Conservation (phyloP, 1,139 yeast genomes). For the Protomyces arabidopsidicola region DNA sequence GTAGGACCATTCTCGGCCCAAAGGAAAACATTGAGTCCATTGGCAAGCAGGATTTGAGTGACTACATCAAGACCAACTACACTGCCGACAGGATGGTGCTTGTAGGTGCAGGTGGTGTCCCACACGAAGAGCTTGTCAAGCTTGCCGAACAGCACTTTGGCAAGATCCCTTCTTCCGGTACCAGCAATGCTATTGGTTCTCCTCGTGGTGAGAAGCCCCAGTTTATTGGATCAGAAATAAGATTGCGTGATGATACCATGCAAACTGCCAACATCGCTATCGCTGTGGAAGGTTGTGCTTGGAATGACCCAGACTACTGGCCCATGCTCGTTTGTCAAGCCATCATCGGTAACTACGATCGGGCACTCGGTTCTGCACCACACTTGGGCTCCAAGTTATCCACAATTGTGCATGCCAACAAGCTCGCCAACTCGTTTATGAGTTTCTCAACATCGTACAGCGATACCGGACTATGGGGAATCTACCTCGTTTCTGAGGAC, state of each 20-base stretch:
- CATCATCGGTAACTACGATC: constrained; percentile 94
- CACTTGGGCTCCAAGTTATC: constrained; percentile 84
- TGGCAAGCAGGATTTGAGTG: constrained; percentile 65
- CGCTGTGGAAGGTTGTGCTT: constrained; percentile 96
- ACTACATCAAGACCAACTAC: constrained; percentile 79
- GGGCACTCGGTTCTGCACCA: constrained; percentile 82
- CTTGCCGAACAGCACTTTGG: constrained; percentile 75
- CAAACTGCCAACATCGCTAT: constrained; percentile 90
- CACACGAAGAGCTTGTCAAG: constrained; percentile 75
- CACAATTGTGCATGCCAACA: constrained; percentile 66
- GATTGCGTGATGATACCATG: constrained; percentile 73
- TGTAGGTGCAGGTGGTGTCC: constrained; percentile 91
- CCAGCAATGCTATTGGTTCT: constrained; percentile 66
- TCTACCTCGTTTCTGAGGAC: constrained; percentile 79
- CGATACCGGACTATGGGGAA: constrained; percentile 97
- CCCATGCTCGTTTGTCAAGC: constrained; percentile 96
- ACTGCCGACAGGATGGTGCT: constrained; percentile 97
- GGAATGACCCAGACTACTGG: constrained; percentile 95
- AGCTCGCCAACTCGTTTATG: constrained; percentile 88
- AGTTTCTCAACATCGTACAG: constrained; percentile 95
- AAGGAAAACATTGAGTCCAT: constrained; percentile 79
- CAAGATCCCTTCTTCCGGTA: constrained; percentile 61
- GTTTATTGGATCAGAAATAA: constrained; percentile 80
- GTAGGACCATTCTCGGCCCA: constrained; percentile 97
- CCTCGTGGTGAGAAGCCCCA: constrained; percentile 65